Evolutionary conservation across 129 eudicot species (phyloP).

Genomic region (Scalesia atractyloides): DNA sequence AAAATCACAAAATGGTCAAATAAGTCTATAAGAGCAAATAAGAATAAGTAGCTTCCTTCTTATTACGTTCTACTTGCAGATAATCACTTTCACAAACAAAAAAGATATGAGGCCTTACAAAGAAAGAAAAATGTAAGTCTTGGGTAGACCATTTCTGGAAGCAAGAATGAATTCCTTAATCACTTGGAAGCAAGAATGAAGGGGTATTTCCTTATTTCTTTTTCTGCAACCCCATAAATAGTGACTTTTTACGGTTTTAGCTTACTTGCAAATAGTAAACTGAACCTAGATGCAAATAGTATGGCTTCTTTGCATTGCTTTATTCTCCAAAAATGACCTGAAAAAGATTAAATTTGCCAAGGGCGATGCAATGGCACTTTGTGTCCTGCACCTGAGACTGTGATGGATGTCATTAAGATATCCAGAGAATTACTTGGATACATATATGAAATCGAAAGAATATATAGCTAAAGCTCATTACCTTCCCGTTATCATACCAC

Average conservation of each 20-base stretch:
- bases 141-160: constrained; percentile 52
- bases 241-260: too few relatives aligned
- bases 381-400: constrained; percentile 88
- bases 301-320: constrained; percentile 53
- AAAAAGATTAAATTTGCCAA: constrained; percentile 69
- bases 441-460: not conserved
- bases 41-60: too few relatives aligned
- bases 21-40: too few relatives aligned
- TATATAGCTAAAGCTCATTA: constrained; percentile 13
- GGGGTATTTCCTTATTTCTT: too few relatives aligned
- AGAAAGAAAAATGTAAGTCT: constrained; percentile 67
- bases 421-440: constrained; percentile 18
- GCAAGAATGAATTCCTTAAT: too few relatives aligned
- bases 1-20: too few relatives aligned
- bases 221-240: too few relatives aligned
- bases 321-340: constrained; percentile 68
- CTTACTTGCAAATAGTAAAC: too few relatives aligned
- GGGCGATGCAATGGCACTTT: constrained; percentile 86
- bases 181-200: too few relatives aligned
- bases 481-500: constrained; percentile 79
- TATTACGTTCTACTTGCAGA: too few relatives aligned
- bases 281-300: not conserved
- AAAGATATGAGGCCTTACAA: constrained; percentile 45
- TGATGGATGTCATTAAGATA: constrained; percentile 55
- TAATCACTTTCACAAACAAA: too few relatives aligned